Base-by-base conservation (phyloP, 345 rosid species). In the Cardamine resedifolia region DNA sequence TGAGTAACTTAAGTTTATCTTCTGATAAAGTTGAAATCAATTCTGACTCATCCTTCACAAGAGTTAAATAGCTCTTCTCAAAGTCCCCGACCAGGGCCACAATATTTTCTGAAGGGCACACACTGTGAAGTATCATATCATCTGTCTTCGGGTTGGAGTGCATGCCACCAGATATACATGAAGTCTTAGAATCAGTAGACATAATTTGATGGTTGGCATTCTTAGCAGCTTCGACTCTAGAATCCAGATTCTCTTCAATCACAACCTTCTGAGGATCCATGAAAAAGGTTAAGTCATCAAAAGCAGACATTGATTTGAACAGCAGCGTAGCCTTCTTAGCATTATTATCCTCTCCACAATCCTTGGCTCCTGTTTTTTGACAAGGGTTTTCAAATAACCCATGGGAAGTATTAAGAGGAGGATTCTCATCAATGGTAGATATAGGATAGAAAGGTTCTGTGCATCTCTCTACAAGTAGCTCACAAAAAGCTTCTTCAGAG, bases 241-340 rank as follows among this genome's bases (percentile, higher is more conserved):
- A 63, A 66, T 68, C 84, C 23, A 56, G 43, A 79, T 75, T 83
- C 69, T 70, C 80, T 64, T 76, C 74, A 18, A 58, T 56, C 66
- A 68, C 79, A 74, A 78, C 82, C 82, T 85, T 87, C 48, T 55
- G 79, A 69, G 88, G 96, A 84, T 88, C 88, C 88, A 91, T 83
- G 90, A 90, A 90, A 73, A 90, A 90, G n/a, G 81, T 86, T 51
- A 95, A 91, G 79, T 88, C 98, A 81, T 80, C 85, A 81, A 85
- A 88, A 58, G 83, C 81, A 39, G 92, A 83, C 89, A 82, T 82
- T 36, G 92, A 84, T 77, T 88, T 88, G 82, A 81, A 82, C 48
- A 87, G 62, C 66, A 68, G 55, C 1, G 85, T 70, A 59, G 82
- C 84, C 84, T 79, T 85, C 74, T 71, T 73, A 30, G 78, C 55